Evolutionary conservation across 352 stramenopile genomes (phyloP).

Genomic region (Pythium sukuiense): DNA sequence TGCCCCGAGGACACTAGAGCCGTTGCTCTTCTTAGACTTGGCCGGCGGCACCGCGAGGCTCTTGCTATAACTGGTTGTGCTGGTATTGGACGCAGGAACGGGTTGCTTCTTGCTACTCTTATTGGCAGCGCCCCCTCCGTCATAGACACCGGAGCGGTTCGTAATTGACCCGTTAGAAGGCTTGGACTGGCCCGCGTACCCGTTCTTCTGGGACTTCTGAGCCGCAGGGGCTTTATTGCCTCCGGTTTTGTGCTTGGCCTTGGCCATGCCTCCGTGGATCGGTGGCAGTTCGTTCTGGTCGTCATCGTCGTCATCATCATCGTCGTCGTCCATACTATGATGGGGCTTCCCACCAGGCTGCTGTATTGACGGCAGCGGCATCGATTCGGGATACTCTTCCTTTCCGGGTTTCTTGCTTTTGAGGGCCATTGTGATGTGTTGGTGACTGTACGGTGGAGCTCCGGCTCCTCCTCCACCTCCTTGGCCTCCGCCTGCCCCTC

Average conservation of each 20-base stretch:
- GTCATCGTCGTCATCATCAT: constrained; percentile 26
- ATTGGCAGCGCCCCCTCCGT: not conserved
- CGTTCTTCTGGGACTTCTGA: constrained; percentile 13
- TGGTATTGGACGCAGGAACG: not conserved
- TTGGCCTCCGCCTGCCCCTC: constrained; percentile 21
- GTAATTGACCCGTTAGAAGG: constrained; percentile 17
- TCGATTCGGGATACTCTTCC: constrained; percentile 50
- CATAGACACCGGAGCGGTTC: constrained; percentile 23
- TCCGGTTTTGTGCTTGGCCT: constrained; percentile 20
- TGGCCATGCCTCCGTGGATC: constrained; percentile 36
- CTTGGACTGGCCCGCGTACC: constrained; percentile 1
- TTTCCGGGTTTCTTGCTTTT: constrained; percentile 43
- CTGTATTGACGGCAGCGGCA: constrained; percentile 57
- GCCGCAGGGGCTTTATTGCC: constrained; percentile 6
- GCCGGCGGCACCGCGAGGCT: not conserved
- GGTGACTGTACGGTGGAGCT: constrained; percentile 25
- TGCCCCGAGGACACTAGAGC: not conserved
- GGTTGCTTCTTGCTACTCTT: constrained; percentile 16
- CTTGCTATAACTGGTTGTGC: constrained; percentile 1
- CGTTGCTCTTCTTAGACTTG: constrained; percentile 22
- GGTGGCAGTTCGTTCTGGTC: constrained; percentile 52
- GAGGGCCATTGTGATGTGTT: constrained; percentile 35
- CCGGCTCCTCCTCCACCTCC: not conserved
- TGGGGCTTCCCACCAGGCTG: constrained; percentile 9
- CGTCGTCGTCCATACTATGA: constrained; percentile 25